Percentiles rank a stretch among this genome's conserved stretches.
phyloP scores from a whole-genome alignment of 1,284 basidiomycete species.

The Pisolithus thermaeus region DNA sequence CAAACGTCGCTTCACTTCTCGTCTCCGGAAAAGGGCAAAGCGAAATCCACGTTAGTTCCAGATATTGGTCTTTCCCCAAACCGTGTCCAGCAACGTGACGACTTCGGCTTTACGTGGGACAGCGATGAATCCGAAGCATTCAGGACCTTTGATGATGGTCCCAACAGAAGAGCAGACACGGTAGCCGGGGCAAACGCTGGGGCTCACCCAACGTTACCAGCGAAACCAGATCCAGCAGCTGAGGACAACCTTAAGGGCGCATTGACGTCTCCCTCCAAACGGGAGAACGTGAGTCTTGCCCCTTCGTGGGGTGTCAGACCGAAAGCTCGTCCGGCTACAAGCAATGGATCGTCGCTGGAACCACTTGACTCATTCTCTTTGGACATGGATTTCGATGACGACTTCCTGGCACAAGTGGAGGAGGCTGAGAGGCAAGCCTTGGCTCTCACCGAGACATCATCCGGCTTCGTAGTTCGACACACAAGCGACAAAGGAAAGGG shows the following conservation, averaged over 20 bases:
- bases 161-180: background rate
- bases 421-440: constrained; percentile 25
- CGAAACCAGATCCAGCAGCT: background rate
- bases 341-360: constrained; percentile 11
- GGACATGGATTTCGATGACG: constrained; percentile 23
- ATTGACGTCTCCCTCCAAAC: background rate
- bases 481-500: constrained; percentile 15
- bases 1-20: constrained; percentile 16
- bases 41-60: constrained; percentile 7
- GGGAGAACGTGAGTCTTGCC: background rate
- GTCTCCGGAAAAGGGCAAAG: background rate
- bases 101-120: constrained; percentile 13
- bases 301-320: background rate
- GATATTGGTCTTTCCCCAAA: constrained; percentile 27
- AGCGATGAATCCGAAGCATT: constrained; percentile 6
- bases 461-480: background rate
- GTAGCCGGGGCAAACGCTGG: no score
- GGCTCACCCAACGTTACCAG: background rate
- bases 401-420: constrained; percentile 27
- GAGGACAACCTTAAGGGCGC: background rate
- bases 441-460: background rate
- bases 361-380: constrained; percentile 23
- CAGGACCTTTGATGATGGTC: background rate
- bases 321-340: background rate
- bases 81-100: background rate